Evolutionary conservation across 2,329 filamentous ascomycete species (phyloP).

Genomic region (Podosphaera xanthii): DNA sequence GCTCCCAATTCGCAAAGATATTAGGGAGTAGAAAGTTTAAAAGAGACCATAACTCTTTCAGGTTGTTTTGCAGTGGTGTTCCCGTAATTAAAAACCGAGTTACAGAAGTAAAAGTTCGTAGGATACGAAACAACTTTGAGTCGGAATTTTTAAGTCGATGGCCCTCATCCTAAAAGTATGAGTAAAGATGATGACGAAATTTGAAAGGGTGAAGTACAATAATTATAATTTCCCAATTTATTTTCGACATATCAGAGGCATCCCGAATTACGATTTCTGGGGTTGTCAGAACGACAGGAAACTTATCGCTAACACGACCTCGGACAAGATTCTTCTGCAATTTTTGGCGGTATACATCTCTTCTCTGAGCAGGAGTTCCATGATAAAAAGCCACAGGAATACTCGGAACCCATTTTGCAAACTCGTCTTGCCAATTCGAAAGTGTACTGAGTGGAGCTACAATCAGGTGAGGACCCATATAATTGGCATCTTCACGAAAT

Average conservation of each 20-base stretch:
- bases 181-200: not conserved
- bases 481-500: slow-evolving; percentile 64
- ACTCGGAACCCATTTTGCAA: slow-evolving; percentile 67
- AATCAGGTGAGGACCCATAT: slow-evolving; percentile 70
- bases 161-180: slow-evolving; percentile 49
- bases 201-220: slow-evolving; percentile 33
- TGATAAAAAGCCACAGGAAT: slow-evolving; percentile 86
- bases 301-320: slow-evolving; percentile 36
- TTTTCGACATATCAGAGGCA: slow-evolving; percentile 54
- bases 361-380: slow-evolving; percentile 57
- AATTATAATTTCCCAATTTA: slow-evolving; percentile 94
- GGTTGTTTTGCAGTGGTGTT: slow-evolving; percentile 85
- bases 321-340: slow-evolving; percentile 47
- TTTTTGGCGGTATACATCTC: slow-evolving; percentile 45
- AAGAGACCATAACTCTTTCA: slow-evolving; percentile 84
- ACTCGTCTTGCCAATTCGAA: slow-evolving; percentile 91
- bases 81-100: slow-evolving; percentile 85
- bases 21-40: slow-evolving; percentile 82
- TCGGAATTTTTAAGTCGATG: slow-evolving; percentile 96
- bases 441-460: slow-evolving; percentile 78
- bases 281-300: slow-evolving; percentile 81
- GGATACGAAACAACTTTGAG: slow-evolving; percentile 69
- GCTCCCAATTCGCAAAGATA: slow-evolving; percentile 81
- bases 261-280: slow-evolving; percentile 95
- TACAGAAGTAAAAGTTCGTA: slow-evolving; percentile 72